Percentiles rank a stretch among this genome's conserved stretches.
These are phyloP conservation scores for Vachellia pachyceras DNA, from an alignment of 306 rosid species.

Conservation along the genomic window DNA sequence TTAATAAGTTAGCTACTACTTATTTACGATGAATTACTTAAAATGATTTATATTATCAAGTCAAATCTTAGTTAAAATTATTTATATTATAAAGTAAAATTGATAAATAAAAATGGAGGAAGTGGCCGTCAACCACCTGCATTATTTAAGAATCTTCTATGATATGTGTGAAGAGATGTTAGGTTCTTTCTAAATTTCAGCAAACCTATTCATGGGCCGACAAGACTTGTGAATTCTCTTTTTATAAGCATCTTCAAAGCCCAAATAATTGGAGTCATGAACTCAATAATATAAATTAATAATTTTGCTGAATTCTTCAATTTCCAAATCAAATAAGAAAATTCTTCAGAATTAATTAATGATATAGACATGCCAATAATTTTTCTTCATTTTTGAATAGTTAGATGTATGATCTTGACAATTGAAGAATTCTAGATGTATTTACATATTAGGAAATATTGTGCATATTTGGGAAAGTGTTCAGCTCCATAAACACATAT, in stretches of 20 bases:
- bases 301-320: neutral
- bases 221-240: neutral
- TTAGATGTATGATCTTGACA: neutral
- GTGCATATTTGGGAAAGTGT: too few relatives aligned
- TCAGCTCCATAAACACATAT: too few relatives aligned
- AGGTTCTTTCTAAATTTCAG: neutral
- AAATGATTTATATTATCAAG: too few relatives aligned
- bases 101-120: too few relatives aligned
- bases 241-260: neutral
- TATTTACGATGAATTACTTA: too few relatives aligned
- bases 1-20: too few relatives aligned
- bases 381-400: neutral
- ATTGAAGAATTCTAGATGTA: neutral
- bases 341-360: neutral
- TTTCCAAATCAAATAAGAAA: neutral
- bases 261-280: neutral
- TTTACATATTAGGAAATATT: neutral
- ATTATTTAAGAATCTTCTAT: neutral
- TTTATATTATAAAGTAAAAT: too few relatives aligned
- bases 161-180: neutral
- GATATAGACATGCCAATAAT: neutral
- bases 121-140: neutral
- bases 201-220: conserved; percentile 8
- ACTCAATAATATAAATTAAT: neutral
- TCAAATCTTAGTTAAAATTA: too few relatives aligned